These are phyloP conservation scores for Tuber melanosporum DNA, from an alignment of 495 filamentous ascomycete genomes.

Conservation along the genomic window DNA sequence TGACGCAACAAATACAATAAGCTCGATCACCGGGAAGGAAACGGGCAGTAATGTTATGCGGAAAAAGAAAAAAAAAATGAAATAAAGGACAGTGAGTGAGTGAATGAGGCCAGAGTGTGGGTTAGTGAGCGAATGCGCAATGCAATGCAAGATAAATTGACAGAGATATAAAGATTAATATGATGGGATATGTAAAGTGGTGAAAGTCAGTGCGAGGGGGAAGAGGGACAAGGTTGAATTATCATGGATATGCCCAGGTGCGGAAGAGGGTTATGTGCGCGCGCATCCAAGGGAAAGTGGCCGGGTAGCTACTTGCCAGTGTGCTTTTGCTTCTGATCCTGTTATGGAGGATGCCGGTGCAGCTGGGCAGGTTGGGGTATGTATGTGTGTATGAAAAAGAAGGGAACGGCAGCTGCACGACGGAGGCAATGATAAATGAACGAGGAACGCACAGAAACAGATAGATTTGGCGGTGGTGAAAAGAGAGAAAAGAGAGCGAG, in stretches of 20 bases:
- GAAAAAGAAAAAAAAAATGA: background rate
- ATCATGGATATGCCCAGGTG: conserved; percentile 19
- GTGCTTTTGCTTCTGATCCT: background rate
- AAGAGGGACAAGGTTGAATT: conserved; percentile 19
- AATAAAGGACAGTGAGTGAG: background rate
- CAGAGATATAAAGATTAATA: background rate
- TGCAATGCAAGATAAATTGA: background rate
- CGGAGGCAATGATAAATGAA: background rate
- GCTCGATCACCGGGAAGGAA: background rate
- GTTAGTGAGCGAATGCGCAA: background rate
- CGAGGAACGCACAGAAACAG: background rate
- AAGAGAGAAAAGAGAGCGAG: background rate
- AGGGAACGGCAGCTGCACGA: background rate
- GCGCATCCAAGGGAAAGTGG: conserved; percentile 30
- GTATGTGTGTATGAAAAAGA: background rate
- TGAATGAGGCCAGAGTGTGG: too few relatives aligned
- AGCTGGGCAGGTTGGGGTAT: background rate
- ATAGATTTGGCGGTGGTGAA: background rate
- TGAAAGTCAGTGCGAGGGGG: conserved; percentile 17
- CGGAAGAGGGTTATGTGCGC: conserved; percentile 1
- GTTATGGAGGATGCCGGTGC: background rate
- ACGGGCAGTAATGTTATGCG: background rate
- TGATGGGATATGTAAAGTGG: background rate
- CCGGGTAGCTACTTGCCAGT: conserved; percentile 22
- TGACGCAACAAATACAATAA: background rate